Evolutionary conservation across 306 rosid species (phyloP).

Genomic region (Alnus glutinosa): DNA sequence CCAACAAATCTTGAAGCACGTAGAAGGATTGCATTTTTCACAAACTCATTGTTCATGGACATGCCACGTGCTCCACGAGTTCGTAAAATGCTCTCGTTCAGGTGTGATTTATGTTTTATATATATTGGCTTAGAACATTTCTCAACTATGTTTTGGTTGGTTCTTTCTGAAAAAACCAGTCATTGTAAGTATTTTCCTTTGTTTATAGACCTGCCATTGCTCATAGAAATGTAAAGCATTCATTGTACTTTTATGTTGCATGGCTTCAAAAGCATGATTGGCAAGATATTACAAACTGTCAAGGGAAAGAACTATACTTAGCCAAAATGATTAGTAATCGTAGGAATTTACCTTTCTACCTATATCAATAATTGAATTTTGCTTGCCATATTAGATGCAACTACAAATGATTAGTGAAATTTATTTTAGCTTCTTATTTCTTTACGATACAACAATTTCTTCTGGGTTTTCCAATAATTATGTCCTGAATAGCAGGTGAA

Average conservation of each 20-base stretch:
- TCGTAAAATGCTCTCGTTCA: conserved; percentile 95
- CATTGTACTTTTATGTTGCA: conserved; percentile 12
- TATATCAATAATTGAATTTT: background rate
- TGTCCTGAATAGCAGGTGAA: conserved; percentile 7
- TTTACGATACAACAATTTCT: background rate
- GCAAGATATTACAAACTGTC: conserved; percentile 2
- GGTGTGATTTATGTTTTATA: conserved; percentile 43
- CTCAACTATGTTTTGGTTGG: conserved; percentile 7
- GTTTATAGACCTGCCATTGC: conserved; percentile 19
- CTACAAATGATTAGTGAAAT: background rate
- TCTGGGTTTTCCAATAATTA: background rate
- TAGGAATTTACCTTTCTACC: background rate
- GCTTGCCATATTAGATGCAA: conserved; percentile 5
- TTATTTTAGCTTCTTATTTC: background rate
- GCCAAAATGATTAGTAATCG: background rate
- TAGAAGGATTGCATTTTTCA: conserved; percentile 85
- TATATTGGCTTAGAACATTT: conserved; percentile 21
- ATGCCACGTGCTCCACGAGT: conserved; percentile 99
- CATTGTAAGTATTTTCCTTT: conserved; percentile 25
- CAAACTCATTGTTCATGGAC: conserved; percentile 95
- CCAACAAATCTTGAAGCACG: conserved; percentile 98
- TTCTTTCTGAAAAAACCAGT: conserved; percentile 22
- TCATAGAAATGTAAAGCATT: conserved; percentile 20
- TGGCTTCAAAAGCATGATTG: background rate
- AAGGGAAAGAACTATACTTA: background rate